Conservation (phyloP, 1,139 yeast genomes). For the Candida neerlandica region DNA sequence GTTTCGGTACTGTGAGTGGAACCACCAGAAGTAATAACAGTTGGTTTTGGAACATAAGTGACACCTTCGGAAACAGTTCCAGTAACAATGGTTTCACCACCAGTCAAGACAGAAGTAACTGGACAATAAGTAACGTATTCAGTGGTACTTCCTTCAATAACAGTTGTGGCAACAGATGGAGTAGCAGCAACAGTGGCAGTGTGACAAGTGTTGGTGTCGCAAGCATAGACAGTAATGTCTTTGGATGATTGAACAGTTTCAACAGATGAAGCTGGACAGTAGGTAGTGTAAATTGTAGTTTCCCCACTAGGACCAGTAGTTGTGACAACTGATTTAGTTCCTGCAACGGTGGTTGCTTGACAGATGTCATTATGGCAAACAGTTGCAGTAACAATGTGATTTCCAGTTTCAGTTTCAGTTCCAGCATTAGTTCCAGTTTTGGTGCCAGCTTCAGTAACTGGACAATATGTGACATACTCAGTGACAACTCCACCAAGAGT, state of each 20-base stretch:
- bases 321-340: slow-evolving; percentile 16
- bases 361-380: slow-evolving; percentile 45
- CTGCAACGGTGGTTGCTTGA: slow-evolving; percentile 26
- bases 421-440: slow-evolving; percentile 7
- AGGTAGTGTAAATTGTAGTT: slow-evolving; percentile 18
- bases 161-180: slow-evolving; percentile 24
- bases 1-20: slow-evolving; percentile 23
- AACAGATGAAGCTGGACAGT: slow-evolving; percentile 28
- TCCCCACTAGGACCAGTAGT: slow-evolving; percentile 9
- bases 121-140: slow-evolving; percentile 41
- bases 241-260: slow-evolving; percentile 19
- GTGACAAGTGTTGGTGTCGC: slow-evolving; percentile 38
- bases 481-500: slow-evolving; percentile 29
- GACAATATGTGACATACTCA: slow-evolving; percentile 39
- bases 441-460: slow-evolving; percentile 16
- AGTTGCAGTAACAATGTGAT: slow-evolving; percentile 42
- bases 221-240: slow-evolving; percentile 46
- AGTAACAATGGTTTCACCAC: slow-evolving; percentile 4
- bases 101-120: slow-evolving; percentile 12
- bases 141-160: slow-evolving; percentile 27
- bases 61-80: slow-evolving; percentile 10
- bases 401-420: slow-evolving; percentile 11
- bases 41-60: slow-evolving; percentile 25
- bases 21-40: slow-evolving; percentile 50
- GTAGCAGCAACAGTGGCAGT: slow-evolving; percentile 33